Base-by-base conservation (phyloP, 768 basidiomycete genomes). In the Tylopilus vinaceipallidus region DNA sequence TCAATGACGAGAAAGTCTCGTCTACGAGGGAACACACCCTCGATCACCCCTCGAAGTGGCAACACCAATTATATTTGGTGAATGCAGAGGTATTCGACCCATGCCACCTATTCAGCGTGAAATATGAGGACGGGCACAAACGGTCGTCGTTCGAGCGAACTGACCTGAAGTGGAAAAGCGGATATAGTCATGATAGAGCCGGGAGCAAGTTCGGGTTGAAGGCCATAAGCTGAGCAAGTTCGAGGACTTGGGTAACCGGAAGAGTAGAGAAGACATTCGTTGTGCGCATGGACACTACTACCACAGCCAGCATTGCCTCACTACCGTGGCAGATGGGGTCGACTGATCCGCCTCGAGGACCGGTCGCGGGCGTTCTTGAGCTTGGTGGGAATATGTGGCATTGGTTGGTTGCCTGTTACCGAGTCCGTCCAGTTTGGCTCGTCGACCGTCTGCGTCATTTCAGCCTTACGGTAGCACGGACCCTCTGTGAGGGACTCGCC, bases 41-140 rank as follows among this genome's bases (percentile, higher is more conserved):
- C 90, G 75, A 59, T 83, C 84, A 35, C 91, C 91, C 37, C 91
- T 78, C 19, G 87, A 87, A 49, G 78, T 83, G 6, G 83, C 82
- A 29, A 86, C 75, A 12, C 91, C 90, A 48, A 91, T 83, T 42
- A 92, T 76, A 57, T 88, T 89, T 1, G 88, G 83, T 22, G 88
- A 88, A 30, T 77, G 75, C 26, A 93, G 71, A 42, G 87, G 87
- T 32, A 93, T 71, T 52, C 91, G 80, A 23, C 80, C 75, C 39
- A 75, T 71, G 23, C 86, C 86, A 45, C 78, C 86, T 85, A 56
- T 39, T 41, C 32, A 24, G 22, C 36, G 30, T 14, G 22, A 26
- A n/a, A 49, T 38, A 52, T 64, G 47, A 57, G 27, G 42, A 53
- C 35, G 19, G 13, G 24, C 23, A 8, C 17, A 22, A 35, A 17